Percentiles rank a stretch among this genome's conserved stretches.
Evolutionary conservation across 1,284 basidiomycete species (phyloP).

Genomic region (Ceraceosorus guamensis): DNA sequence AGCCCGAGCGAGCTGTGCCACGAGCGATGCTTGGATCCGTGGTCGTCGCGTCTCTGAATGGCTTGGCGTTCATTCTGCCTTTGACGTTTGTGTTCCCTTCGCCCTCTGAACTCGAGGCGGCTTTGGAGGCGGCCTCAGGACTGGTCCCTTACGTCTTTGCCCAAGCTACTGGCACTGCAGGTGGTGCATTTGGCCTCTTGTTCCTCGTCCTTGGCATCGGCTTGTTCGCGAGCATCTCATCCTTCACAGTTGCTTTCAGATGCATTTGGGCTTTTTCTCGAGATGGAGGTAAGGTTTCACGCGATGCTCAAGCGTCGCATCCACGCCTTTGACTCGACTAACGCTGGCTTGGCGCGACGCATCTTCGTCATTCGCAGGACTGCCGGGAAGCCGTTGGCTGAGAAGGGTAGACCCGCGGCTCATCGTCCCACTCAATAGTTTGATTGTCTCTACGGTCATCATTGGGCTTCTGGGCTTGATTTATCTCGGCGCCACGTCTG

Average conservation of each 20-base stretch:
- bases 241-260: constrained; percentile 51
- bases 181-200: constrained; percentile 51
- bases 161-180: constrained; percentile 49
- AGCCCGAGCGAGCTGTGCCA: constrained; percentile 35
- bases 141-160: constrained; percentile 53
- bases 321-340: too few relatives aligned
- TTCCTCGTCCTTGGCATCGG: constrained; percentile 53
- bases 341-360: too few relatives aligned
- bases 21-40: constrained; percentile 48
- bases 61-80: constrained; percentile 52
- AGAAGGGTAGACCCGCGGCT: constrained; percentile 48
- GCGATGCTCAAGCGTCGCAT: too few relatives aligned
- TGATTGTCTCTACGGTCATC: constrained; percentile 50
- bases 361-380: too few relatives aligned
- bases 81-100: constrained; percentile 50
- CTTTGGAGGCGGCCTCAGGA: constrained; percentile 49
- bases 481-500: constrained; percentile 31
- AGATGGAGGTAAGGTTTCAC: constrained; percentile 44
- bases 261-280: constrained; percentile 52
- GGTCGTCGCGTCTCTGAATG: constrained; percentile 51
- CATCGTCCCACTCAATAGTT: constrained; percentile 50
- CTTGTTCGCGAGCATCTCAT: constrained; percentile 52
- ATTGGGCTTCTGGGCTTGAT: constrained; percentile 50
- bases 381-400: constrained; percentile 43
- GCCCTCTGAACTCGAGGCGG: constrained; percentile 46